These are phyloP conservation scores for Rhodotorula sp. DNA, from an alignment of 1,284 basidiomycete genomes.

Conservation along the genomic window DNA sequence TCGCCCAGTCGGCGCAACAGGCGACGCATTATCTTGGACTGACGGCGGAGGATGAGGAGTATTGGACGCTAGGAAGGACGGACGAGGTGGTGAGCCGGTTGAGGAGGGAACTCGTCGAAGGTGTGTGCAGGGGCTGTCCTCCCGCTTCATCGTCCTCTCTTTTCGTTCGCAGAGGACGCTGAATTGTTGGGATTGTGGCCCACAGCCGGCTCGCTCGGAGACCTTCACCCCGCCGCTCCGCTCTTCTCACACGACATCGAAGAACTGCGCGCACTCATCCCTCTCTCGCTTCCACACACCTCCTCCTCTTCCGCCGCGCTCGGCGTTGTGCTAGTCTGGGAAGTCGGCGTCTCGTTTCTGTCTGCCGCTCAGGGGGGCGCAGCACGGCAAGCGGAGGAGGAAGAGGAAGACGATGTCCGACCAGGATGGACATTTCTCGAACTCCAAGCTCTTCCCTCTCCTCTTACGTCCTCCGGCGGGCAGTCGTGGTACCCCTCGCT, in stretches of 20 bases:
- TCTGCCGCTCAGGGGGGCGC: neutral
- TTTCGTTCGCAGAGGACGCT: too few species aligned
- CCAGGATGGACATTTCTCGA: slow-evolving; percentile 21
- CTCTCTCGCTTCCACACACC: slow-evolving; percentile 5
- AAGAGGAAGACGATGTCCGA: slow-evolving; percentile 10
- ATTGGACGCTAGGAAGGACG: slow-evolving; percentile 13
- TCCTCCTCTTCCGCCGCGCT: neutral
- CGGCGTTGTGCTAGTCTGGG: slow-evolving; percentile 22
- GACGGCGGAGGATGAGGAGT: slow-evolving; percentile 4
- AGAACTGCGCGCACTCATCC: slow-evolving; percentile 8
- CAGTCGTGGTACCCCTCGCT: slow-evolving; percentile 4
- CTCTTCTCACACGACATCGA: slow-evolving; percentile 15
- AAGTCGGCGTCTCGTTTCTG: neutral
- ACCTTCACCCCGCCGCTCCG: slow-evolving; percentile 8
- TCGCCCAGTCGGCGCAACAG: slow-evolving; percentile 6
- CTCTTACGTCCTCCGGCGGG: too few species aligned
- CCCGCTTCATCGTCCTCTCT: neutral
- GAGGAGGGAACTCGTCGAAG: slow-evolving; percentile 19
- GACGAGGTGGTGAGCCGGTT: neutral
- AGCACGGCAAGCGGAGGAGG: neutral
- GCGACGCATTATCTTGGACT: slow-evolving; percentile 25
- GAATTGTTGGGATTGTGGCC: too few species aligned
- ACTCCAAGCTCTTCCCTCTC: slow-evolving; percentile 1
- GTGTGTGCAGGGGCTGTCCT: neutral
- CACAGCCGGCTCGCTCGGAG: slow-evolving; percentile 9